Conservation (phyloP, 1,284 basidiomycete genomes). For the Chalciporus sp. region DNA sequence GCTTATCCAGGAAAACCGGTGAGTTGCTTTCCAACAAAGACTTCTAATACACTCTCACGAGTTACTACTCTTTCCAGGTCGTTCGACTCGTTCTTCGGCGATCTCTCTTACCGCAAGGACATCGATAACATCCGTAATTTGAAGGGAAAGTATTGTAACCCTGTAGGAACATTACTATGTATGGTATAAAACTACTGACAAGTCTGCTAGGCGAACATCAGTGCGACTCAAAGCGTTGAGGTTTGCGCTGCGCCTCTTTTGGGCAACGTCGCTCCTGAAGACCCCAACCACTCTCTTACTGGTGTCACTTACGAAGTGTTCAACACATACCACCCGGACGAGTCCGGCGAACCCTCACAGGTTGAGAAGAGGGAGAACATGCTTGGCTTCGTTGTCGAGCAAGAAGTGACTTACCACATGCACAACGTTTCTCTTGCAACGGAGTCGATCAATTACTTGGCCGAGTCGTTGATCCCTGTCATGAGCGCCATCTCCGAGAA, state of each 20-base stretch:
- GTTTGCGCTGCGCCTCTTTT: not conserved
- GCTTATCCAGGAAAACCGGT: not conserved
- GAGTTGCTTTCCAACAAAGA: not conserved
- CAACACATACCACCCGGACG: conserved; percentile 26
- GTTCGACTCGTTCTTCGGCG: not conserved
- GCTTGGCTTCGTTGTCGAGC: conserved; percentile 28
- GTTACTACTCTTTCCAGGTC: not conserved
- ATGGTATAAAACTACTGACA: not conserved
- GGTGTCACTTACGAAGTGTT: conserved; percentile 16
- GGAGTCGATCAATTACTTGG: conserved; percentile 26
- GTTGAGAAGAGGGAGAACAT: conserved; percentile 15
- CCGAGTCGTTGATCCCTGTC: conserved; percentile 28
- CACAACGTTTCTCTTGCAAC: conserved; percentile 18
- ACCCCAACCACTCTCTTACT: not conserved
- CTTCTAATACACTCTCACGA: not conserved
- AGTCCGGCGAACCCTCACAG: conserved; percentile 2
- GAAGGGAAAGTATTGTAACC: not conserved
- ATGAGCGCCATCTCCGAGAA: conserved; percentile 29
- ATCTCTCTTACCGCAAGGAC: not conserved
- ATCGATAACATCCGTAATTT: not conserved
- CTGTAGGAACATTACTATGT: not conserved
- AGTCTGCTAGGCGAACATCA: not conserved
- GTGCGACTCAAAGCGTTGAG: not conserved
- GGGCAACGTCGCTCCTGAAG: not conserved
- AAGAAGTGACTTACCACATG: conserved; percentile 20